These are phyloP conservation scores for Ceratobasidium sp. DNA, from an alignment of 1,284 basidiomycete genomes.

Conservation along the genomic window DNA sequence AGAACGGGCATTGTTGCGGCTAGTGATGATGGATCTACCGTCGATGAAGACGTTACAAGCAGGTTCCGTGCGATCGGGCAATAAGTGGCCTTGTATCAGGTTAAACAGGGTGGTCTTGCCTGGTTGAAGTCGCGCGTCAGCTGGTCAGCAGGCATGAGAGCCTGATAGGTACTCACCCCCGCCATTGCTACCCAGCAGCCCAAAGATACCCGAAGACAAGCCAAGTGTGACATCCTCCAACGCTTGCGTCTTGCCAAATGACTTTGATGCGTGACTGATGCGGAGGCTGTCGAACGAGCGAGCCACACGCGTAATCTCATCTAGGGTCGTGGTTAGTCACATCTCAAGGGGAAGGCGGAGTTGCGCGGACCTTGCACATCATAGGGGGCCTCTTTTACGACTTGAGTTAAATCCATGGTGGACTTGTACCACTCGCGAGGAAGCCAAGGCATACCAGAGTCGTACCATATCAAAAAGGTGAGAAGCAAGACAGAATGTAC, in stretches of 20 bases:
- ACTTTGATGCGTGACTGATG: slow-evolving; percentile 57
- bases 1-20: slow-evolving; percentile 67
- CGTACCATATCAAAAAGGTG: slow-evolving; percentile 64
- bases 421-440: slow-evolving; percentile 28
- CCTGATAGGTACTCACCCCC: slow-evolving; percentile 54
- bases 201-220: slow-evolving; percentile 68
- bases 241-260: slow-evolving; percentile 59
- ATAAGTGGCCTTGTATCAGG: slow-evolving; percentile 60
- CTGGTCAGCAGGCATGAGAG: not conserved
- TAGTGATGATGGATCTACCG: slow-evolving; percentile 65
- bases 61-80: slow-evolving; percentile 32
- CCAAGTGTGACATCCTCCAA: slow-evolving; percentile 78
- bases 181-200: slow-evolving; percentile 79
- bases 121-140: not conserved
- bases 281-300: slow-evolving; percentile 29
- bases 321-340: not conserved
- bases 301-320: slow-evolving; percentile 24
- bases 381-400: slow-evolving; percentile 20
- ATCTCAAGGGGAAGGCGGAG: not conserved
- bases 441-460: slow-evolving; percentile 58
- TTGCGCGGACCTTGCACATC: slow-evolving; percentile 19
- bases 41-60: slow-evolving; percentile 67
- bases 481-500: slow-evolving; percentile 62
- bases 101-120: slow-evolving; percentile 78
- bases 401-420: slow-evolving; percentile 7